Evolutionary conservation across 345 rosid species (phyloP), one percentile per base, ranked within the genome.

Genomic region (Eutrema japonicum): DNA sequence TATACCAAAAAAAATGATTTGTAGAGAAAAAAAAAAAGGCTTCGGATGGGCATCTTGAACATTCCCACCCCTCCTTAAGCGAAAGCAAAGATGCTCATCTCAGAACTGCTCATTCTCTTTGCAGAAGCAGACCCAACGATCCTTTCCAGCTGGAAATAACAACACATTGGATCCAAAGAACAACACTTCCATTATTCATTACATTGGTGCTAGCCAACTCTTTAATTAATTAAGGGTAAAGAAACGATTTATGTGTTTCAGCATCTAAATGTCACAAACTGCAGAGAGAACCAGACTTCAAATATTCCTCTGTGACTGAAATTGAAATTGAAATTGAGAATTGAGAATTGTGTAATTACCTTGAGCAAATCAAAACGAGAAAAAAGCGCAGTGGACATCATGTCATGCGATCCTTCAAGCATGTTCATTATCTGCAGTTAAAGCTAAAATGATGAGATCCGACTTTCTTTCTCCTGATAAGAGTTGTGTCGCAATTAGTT

Each of bases 381-480:
- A 79, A 94, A 94, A 30, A 94, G 87, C 58, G 83, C 92, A 5
- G 91, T 87, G 87, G 91, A 86, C 40, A 89, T 70, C 90, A 83
- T 80, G 82, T 80, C 82, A 72, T 84, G 74, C 5, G 90, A 79
- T 65, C 83, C 95, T 73, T 91, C 93, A 78, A 94, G 89, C 96
- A 88, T 87, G 83, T 87, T 89, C 64, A 88, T 85, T 78, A 91
- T 83, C 98, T 94, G 93, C 78, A 75, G 60, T 8, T 64, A 26
- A 66, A 71, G 55, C 22, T 40, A 56, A 3, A 55, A 12, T 37
- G 61, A 76, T 69, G 37, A 54, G 52, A 49, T 59, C 36, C 36
- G 10, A 22, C 68, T 26, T 22, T 46, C 57, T 62, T 76, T 51
- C 18, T 45, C 27, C 36, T 45, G 43, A 29, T 36, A 47, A 54